Evolutionary conservation across 2,329 filamentous ascomycete genomes (phyloP).

Genomic region (Bipolaris sorokiniana): DNA sequence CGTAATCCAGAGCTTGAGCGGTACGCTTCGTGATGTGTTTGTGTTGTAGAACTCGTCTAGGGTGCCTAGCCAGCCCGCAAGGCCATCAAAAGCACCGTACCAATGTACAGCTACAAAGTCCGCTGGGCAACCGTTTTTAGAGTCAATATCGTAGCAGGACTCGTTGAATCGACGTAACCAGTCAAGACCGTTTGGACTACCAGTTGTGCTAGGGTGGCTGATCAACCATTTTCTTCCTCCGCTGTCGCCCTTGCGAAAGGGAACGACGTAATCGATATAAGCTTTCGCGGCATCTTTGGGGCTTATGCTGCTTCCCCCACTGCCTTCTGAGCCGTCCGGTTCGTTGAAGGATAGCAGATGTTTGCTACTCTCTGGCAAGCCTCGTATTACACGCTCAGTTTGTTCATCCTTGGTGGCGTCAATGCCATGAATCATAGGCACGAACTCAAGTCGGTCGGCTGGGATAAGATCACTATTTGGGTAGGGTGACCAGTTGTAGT

Average conservation of each 20-base stretch:
- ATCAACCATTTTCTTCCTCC: constrained; percentile 62
- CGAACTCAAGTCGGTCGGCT: constrained; percentile 67
- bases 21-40: constrained; percentile 56
- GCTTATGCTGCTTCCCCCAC: constrained; percentile 68
- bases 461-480: constrained; percentile 60
- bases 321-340: constrained; percentile 65
- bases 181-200: constrained; percentile 63
- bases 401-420: constrained; percentile 48
- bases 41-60: constrained; percentile 58
- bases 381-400: constrained; percentile 65
- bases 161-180: constrained; percentile 74
- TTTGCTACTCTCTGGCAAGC: constrained; percentile 64
- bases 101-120: constrained; percentile 62
- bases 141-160: constrained; percentile 56
- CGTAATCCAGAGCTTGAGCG: constrained; percentile 71
- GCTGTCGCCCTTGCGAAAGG: constrained; percentile 62
- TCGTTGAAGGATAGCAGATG: constrained; percentile 81
- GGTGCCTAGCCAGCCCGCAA: constrained; percentile 70
- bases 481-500: constrained; percentile 76
- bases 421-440: constrained; percentile 80
- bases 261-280: constrained; percentile 76
- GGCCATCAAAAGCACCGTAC: constrained; percentile 70
- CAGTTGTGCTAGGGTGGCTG: constrained; percentile 73
- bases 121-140: constrained; percentile 52
- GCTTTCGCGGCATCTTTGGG: constrained; percentile 68